Evolutionary conservation across 805 yeast genomes (phyloP), one percentile per base, ranked within the genome.

Genomic region (Candida silvicultrix): DNA sequence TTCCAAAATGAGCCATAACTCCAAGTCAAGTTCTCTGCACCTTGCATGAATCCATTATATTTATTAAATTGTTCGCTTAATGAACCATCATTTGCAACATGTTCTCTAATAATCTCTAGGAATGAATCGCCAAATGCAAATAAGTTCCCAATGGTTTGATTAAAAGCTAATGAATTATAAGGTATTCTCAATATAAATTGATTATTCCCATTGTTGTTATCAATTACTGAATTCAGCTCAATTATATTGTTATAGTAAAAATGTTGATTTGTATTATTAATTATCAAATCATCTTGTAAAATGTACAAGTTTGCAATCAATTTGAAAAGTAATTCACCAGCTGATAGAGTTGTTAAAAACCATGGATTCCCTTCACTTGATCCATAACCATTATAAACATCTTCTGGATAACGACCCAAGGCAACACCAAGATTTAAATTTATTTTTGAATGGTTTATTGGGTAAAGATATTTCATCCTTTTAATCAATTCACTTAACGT

Each of bases 341-440:
- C 88, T 4, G 85, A 70, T 0, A 85, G 77, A 1, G 92, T 85
- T 3, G 86, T 69, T 47, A 90, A 75, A 59, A 89, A 89, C 98
- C 97, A 90, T 6, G 98, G 97, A 58, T 90, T 89, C 3, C 97
- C 97, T 55, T 83, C 88, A 29, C 83, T 71, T 0, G 75, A 69
- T 0, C 80, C 81, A 49, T 70, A 67, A 0, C 96, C 96, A 62
- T 90, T 83, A 63, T 90, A 90, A 10, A 83, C 62, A 65, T 90
- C 98, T 59, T 90, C 98, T 1, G 97, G 96, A 59, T 90, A 90
- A 59, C 98, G 74, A 3, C 98, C 98, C 44, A 90, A 65, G 0
- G 85, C 96, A 43, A 83, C 81, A 3, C 75, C 77, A 20, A 60
- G 41, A 59, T 62, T 65, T 36, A 68, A 57, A 2, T 70, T 69